A percentile compares a stretch with the other conserved stretches of the same genome.
Evolutionary conservation across 495 filamentous ascomycete genomes (phyloP).

Genomic region (Hyaloscypha bicolor): DNA sequence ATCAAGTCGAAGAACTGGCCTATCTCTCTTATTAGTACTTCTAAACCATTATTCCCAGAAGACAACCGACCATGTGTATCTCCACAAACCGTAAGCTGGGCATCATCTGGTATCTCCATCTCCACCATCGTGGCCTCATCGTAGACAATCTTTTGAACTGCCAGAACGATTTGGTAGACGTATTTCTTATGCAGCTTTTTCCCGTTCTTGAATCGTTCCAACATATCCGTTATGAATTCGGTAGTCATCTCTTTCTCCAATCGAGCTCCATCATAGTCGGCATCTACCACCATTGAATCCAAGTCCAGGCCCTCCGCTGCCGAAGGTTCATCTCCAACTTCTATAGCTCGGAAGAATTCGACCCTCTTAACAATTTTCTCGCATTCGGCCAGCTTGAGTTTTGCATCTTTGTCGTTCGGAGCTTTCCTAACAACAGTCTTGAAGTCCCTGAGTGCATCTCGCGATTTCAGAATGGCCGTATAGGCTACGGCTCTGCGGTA

Average conservation of each 20-base stretch:
- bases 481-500: slow-evolving; percentile 91
- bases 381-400: slow-evolving; percentile 84
- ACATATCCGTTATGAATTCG: slow-evolving; percentile 97
- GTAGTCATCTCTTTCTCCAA: slow-evolving; percentile 87
- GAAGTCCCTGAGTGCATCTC: slow-evolving; percentile 89
- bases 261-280: slow-evolving; percentile 79
- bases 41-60: neutral
- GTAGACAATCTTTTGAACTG: slow-evolving; percentile 86
- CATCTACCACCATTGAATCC: slow-evolving; percentile 79
- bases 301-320: slow-evolving; percentile 90
- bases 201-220: slow-evolving; percentile 89
- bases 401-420: slow-evolving; percentile 86
- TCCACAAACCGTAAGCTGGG: slow-evolving; percentile 89
- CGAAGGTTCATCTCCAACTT: slow-evolving; percentile 86
- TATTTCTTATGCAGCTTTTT: slow-evolving; percentile 97
- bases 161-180: slow-evolving; percentile 91
- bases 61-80: slow-evolving; percentile 82
- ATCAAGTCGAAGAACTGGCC: slow-evolving; percentile 98
- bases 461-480: slow-evolving; percentile 83
- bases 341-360: slow-evolving; percentile 93
- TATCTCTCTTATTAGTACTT: slow-evolving; percentile 35
- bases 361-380: slow-evolving; percentile 88
- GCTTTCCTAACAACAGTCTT: slow-evolving; percentile 85
- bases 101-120: slow-evolving; percentile 74
- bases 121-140: slow-evolving; percentile 97